Percentiles rank a stretch among this genome's conserved stretches.
Conservation (phyloP, 2,329 filamentous ascomycete genomes). For the Colletotrichum sp. region DNA sequence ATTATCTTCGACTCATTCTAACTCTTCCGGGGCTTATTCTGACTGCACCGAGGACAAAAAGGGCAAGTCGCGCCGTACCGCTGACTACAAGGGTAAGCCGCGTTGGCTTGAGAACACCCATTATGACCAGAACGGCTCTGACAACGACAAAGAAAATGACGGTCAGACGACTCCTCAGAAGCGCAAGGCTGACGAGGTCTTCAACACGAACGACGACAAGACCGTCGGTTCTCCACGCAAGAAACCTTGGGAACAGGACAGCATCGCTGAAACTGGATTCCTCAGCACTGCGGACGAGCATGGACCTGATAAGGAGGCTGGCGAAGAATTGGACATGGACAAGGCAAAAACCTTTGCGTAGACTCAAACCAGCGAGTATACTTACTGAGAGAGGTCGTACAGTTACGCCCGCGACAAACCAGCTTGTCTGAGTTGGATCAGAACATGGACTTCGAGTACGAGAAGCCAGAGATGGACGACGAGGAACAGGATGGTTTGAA, state of each 20-base stretch:
- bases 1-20: neutral
- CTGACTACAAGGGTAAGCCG: neutral
- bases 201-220: neutral
- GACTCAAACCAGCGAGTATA: neutral
- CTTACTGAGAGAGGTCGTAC: neutral
- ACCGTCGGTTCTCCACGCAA: neutral
- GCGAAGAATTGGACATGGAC: neutral
- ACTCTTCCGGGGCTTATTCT: neutral
- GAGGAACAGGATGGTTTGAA: neutral
- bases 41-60: neutral
- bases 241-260: neutral
- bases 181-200: neutral
- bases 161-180: neutral
- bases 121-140: neutral
- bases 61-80: neutral
- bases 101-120: neutral
- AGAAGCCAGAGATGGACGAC: neutral
- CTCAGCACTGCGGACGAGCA: neutral
- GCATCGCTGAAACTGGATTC: neutral
- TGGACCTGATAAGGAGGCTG: neutral
- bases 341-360: neutral
- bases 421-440: neutral
- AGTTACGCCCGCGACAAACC: neutral
- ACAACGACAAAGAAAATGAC: neutral
- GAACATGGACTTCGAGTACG: neutral